Evolutionary conservation across 495 filamentous ascomycete species (phyloP).

Genomic region (Tuber umbilicatum): DNA sequence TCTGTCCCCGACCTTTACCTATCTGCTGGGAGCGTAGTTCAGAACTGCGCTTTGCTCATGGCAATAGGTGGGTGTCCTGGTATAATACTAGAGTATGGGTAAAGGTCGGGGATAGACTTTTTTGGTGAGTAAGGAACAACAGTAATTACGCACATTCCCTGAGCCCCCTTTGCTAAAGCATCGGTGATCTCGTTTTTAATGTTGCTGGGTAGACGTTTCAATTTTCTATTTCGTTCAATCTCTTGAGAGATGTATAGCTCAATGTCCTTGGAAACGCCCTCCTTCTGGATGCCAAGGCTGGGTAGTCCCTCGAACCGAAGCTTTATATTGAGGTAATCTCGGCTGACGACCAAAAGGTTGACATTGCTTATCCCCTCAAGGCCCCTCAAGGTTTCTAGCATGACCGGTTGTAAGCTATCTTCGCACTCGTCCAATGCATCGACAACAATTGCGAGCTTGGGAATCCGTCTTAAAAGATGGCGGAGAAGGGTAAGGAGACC

Average conservation of each 20-base stretch:
- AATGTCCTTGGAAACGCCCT: slow-evolving; percentile 11
- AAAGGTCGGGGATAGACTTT: too few species aligned
- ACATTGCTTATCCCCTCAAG: background rate
- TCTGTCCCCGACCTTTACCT: too few species aligned
- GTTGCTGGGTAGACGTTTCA: background rate
- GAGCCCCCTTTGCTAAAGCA: slow-evolving; percentile 6
- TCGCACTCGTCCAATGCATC: slow-evolving; percentile 25
- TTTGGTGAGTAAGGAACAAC: too few species aligned
- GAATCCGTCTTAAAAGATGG: background rate
- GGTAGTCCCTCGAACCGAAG: background rate
- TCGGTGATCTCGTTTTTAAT: slow-evolving; percentile 12
- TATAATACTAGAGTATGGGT: too few species aligned
- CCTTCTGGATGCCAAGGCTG: slow-evolving; percentile 4
- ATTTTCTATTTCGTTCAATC: slow-evolving; percentile 4
- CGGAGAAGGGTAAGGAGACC: background rate
- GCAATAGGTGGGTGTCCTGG: too few species aligned
- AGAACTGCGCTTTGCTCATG: too few species aligned
- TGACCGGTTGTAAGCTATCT: background rate
- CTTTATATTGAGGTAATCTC: slow-evolving; percentile 19
- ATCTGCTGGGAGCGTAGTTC: too few species aligned
- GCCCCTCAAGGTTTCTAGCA: slow-evolving; percentile 6
- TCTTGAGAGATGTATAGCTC: slow-evolving; percentile 9
- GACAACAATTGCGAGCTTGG: slow-evolving; percentile 13
- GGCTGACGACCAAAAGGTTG: slow-evolving; percentile 14
- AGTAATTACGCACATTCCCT: slow-evolving; percentile 12